Conservation (phyloP, 805 yeast genomes). For the Cyberlindnera americana region DNA sequence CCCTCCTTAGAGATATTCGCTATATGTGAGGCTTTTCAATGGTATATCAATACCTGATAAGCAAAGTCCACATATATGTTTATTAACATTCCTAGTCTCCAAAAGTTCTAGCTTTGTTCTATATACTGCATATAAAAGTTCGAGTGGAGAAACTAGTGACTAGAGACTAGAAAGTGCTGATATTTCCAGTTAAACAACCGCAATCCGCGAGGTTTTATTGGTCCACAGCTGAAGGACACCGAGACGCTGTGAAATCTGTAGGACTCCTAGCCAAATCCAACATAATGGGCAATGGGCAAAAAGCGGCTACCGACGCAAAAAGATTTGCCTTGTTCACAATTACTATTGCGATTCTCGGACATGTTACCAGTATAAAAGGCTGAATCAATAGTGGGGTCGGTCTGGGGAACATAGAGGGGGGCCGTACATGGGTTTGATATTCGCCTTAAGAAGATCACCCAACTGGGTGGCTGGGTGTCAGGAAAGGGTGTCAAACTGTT, state of each 20-base stretch:
- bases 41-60: too few species aligned
- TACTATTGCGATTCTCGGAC: not conserved
- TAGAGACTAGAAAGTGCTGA: not conserved
- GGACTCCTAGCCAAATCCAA: conserved; percentile 2
- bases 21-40: too few species aligned
- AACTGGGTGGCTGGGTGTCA: too few species aligned
- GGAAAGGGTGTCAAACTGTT: too few species aligned
- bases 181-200: not conserved
- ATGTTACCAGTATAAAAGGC: not conserved
- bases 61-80: too few species aligned
- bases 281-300: not conserved
- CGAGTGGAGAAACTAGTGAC: not conserved
- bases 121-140: too few species aligned
- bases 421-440: not conserved
- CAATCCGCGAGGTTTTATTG: conserved; percentile 5
- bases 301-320: conserved; percentile 1
- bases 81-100: not conserved
- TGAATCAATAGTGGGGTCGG: not conserved
- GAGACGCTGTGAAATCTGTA: not conserved
- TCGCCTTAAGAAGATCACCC: not conserved
- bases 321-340: not conserved
- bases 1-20: too few species aligned
- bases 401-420: not conserved
- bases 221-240: conserved; percentile 1
- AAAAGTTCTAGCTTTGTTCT: not conserved